Percentiles rank a stretch among this genome's conserved stretches.
phyloP scores from a whole-genome alignment of 352 stramenopile genomes.

The Phytophthora citrophthora region DNA sequence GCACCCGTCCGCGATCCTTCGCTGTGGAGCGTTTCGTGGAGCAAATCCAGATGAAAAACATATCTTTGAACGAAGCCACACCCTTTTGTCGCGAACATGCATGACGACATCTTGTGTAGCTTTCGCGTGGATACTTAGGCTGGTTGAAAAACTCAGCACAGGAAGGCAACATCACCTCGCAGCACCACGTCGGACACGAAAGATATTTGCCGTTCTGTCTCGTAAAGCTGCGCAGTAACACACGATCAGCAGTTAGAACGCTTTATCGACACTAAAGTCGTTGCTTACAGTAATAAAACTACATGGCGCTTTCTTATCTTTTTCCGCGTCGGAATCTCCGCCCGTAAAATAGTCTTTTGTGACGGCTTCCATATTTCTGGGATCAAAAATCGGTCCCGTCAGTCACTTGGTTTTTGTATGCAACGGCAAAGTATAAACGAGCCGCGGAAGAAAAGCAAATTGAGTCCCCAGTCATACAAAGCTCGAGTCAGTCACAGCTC shows the following conservation, averaged over 20 bases:
- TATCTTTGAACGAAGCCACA: neutral
- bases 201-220: constrained; percentile 1
- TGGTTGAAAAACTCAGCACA: too few relatives aligned
- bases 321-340: constrained; percentile 17
- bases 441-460: constrained; percentile 16
- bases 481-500: constrained; percentile 31
- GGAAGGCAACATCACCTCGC: neutral
- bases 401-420: constrained; percentile 30
- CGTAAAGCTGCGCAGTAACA: neutral
- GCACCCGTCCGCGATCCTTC: constrained; percentile 15
- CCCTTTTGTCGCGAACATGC: constrained; percentile 8
- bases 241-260: neutral
- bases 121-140: too few relatives aligned
- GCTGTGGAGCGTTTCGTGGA: constrained; percentile 8
- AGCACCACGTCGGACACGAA: neutral
- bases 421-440: constrained; percentile 13
- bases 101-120: neutral
- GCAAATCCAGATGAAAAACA: constrained; percentile 24
- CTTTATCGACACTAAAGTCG: neutral
- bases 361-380: constrained; percentile 30
- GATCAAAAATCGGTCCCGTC: constrained; percentile 6
- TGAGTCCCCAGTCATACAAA: constrained; percentile 32
- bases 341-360: constrained; percentile 13
- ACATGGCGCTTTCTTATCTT: constrained; percentile 11
- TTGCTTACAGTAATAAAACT: neutral